These are phyloP conservation scores for Fagopyrum tataricum DNA, from an alignment of 148 eudicot genomes.

Conservation along the genomic window DNA sequence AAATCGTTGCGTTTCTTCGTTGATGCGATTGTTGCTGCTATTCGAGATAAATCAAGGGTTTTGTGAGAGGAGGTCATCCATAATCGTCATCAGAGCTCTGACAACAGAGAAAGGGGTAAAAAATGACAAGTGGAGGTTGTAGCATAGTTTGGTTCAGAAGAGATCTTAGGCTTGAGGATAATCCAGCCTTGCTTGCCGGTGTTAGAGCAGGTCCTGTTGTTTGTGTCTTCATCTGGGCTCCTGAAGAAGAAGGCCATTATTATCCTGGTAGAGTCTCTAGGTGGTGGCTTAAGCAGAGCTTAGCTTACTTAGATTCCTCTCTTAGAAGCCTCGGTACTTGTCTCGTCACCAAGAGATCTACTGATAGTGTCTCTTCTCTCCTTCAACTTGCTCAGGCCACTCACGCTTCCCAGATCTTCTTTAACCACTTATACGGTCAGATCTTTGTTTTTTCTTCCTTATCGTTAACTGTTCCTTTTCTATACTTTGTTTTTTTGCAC, in stretches of 20 bases:
- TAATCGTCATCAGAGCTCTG: too few relatives aligned
- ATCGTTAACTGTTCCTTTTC: not conserved
- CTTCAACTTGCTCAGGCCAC: conserved; percentile 71
- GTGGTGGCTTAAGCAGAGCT: conserved; percentile 97
- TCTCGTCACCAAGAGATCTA: conserved; percentile 81
- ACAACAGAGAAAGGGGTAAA: not conserved
- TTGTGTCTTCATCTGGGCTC: conserved; percentile 83
- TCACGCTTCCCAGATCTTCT: conserved; percentile 80
- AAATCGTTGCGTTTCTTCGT: not conserved
- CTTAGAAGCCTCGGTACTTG: conserved; percentile 71
- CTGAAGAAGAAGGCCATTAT: conserved; percentile 93
- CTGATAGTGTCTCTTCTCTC: conserved; percentile 71
- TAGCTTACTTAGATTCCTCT: conserved; percentile 76
- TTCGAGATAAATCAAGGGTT: not conserved
- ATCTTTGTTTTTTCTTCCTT: not conserved
- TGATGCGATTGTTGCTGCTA: not conserved
- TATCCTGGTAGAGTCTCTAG: conserved; percentile 94
- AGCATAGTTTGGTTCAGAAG: conserved; percentile 99
- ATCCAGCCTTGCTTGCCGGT: conserved; percentile 86
- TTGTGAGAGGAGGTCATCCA: too few relatives aligned
- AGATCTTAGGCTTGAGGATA: conserved; percentile 93
- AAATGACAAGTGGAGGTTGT: conserved; percentile 22
- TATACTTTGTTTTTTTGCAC: not conserved
- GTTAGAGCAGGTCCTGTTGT: conserved; percentile 78
- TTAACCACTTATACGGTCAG: conserved; percentile 88